phyloP scores from a whole-genome alignment of 1,284 basidiomycete species.

The Apiotrichum laibachii region DNA sequence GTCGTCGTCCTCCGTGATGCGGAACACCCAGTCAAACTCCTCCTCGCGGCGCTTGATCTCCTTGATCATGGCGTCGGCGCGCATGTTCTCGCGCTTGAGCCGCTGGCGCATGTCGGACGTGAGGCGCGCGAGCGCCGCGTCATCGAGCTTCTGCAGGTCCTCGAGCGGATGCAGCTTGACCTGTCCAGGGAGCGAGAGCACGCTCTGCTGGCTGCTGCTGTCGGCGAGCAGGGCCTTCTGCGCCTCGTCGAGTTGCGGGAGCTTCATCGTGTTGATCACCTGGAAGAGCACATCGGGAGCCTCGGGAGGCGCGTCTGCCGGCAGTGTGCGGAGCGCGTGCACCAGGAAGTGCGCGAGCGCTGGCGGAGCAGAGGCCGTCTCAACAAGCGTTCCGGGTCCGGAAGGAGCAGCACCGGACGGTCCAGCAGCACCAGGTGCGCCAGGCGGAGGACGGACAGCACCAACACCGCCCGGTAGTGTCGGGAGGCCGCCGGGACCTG shows the following conservation, averaged over 20 bases:
- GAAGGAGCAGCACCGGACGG: not conserved
- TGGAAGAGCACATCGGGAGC: conserved; percentile 40
- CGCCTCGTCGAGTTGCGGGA: conserved; percentile 17
- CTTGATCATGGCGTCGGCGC: conserved; percentile 23
- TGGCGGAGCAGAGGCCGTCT: not conserved
- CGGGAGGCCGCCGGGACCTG: not conserved
- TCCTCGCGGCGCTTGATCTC: conserved; percentile 30
- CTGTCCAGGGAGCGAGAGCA: not conserved
- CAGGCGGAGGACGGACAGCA: not conserved
- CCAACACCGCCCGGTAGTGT: not conserved
- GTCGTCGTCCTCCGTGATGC: conserved; percentile 29
- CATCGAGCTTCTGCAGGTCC: conserved; percentile 25
- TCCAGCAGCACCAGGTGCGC: not conserved
- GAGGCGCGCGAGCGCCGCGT: conserved; percentile 17
- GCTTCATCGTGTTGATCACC: conserved; percentile 32
- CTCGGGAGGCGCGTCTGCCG: conserved; percentile 23
- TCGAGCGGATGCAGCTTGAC: conserved; percentile 6
- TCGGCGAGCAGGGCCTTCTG: conserved; percentile 12
- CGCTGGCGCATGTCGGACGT: conserved; percentile 19
- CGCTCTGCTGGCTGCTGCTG: too few relatives aligned
- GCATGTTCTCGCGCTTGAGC: conserved; percentile 22
- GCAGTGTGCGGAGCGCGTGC: conserved; percentile 40
- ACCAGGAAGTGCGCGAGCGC: conserved; percentile 30
- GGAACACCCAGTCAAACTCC: conserved; percentile 35
- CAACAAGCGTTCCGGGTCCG: not conserved